Evolutionary conservation across 176 grass and related monocot genomes (phyloP), one percentile per base, ranked within the genome.

Genomic region (Triticum urartu): DNA sequence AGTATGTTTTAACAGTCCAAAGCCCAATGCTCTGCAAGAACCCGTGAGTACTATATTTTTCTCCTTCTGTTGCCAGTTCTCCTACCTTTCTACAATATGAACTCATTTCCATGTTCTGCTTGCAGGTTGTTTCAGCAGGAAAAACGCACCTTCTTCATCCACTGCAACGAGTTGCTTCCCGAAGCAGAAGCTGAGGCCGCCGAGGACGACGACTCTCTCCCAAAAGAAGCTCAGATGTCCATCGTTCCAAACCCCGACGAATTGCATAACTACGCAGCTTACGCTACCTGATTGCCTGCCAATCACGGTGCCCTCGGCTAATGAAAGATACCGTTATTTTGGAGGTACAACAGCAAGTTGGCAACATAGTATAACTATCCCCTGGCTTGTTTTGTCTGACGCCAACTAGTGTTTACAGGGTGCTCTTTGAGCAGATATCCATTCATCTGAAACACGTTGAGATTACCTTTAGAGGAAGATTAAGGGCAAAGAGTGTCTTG

Each of bases 11-110:
- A 52, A 96, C 90, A 11, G 78, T 99, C 72, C 94, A 94, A 26
- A 92, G 73, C 18, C 86, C 97, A 0, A 92, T 96, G 94, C 94
- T 99, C 80, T 99, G 97, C 92, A 99, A 91, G 52, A 93, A 99
- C 64, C 97, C 90, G 97, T 99, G 85, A 89, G 97, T 88, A 18
- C 34, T 52, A 6, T 11, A 43, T 7, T 68, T 86, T 39, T 7
- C n/a, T n/a, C n/a, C 13, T 52, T 52, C 48, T 47, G 52, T 11
- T 22, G 18, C 1, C 22, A 33, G 7, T 68, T 68, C 54, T 42
- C 17, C 3, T 9, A 15, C 11, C 5, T 65, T 38, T 72, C 34
- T 36, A 72, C 60, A 24, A 17, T 69, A 22, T 65, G 10, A 43
- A 26, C 45, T 89, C 12, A 83, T 45, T 42, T 33, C 2, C 11